These are phyloP conservation scores for Podospora tetraspora DNA, from an alignment of 495 filamentous ascomycete genomes.

Conservation along the genomic window DNA sequence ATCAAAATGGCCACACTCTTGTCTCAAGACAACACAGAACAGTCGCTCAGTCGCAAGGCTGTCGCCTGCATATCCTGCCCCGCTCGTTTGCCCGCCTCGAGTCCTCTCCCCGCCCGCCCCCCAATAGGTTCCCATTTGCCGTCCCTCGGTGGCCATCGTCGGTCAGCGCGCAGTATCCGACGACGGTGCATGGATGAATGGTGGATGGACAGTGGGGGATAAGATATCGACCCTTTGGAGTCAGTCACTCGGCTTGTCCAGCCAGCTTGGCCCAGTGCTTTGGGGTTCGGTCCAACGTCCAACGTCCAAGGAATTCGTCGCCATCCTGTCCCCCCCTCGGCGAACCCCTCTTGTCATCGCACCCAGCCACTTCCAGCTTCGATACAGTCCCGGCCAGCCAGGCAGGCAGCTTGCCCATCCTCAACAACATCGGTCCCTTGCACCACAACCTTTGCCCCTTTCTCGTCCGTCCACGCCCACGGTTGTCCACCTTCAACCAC, in stretches of 20 bases:
- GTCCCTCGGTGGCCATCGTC: background rate
- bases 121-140: background rate
- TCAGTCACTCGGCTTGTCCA: no score
- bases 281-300: background rate
- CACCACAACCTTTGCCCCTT: background rate
- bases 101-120: no score
- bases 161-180: background rate
- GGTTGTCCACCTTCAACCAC: background rate
- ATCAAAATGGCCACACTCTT: background rate
- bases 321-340: background rate
- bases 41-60: background rate
- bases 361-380: background rate
- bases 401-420: background rate
- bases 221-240: background rate
- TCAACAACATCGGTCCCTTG: background rate
- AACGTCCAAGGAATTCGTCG: background rate
- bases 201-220: background rate
- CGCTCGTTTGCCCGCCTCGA: background rate
- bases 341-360: background rate
- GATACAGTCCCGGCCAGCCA: no score
- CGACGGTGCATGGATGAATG: background rate
- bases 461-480: background rate
- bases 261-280: background rate
- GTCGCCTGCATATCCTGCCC: background rate
- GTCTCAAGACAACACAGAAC: background rate